Evolutionary conservation across 2,329 filamentous ascomycete genomes (phyloP), one percentile per base, ranked within the genome.

Genomic region (Trichoderma brevicompactum): DNA sequence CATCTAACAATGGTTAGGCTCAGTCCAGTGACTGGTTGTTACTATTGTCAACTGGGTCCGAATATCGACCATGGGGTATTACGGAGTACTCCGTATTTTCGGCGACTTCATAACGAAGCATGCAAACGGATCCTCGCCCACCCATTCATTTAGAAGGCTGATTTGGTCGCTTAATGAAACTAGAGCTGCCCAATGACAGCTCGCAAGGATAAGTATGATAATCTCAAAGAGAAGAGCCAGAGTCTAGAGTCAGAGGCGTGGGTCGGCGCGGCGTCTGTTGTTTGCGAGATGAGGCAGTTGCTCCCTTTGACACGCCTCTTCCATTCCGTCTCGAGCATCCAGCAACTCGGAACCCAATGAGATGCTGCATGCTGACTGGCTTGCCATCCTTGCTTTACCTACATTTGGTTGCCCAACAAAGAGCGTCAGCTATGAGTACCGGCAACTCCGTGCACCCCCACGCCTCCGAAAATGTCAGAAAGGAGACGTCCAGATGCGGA

Each of bases 381-480:
- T 32, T 13, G 12, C 34, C 17, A 62, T 62, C 48, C 48, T 53
- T 62, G 59, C 59, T 7, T 38, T 23, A 15, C 23, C 23, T 52
- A 41, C 36, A 40, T 48, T n/a, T 19, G 56, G 34, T 34, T 61
- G 19, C 23, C 44, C 34, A 61, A 32, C 58, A 36, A n/a, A 32
- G 19, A 19, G 32, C 36, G 48, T 38, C 46, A 65, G 59, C 59
- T 46, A 49, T 52, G 64, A 44, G 49, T 61, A 9, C 64, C 64
- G 64, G 64, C 64, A 66, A 66, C 64, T 66, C 64, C 64, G 65
- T 66, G 65, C 60, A 23, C 65, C 64, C 60, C 59, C 62, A 65
- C 44, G 50, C 63, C 49, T 50, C 28, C 12, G 46, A 52, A 56
- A 40, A 44, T 32, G 63, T 38, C 41, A 65, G 43, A 58, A 53